Base-by-base conservation (phyloP, 441 rosid species). In the Bruguiera hainesii region DNA sequence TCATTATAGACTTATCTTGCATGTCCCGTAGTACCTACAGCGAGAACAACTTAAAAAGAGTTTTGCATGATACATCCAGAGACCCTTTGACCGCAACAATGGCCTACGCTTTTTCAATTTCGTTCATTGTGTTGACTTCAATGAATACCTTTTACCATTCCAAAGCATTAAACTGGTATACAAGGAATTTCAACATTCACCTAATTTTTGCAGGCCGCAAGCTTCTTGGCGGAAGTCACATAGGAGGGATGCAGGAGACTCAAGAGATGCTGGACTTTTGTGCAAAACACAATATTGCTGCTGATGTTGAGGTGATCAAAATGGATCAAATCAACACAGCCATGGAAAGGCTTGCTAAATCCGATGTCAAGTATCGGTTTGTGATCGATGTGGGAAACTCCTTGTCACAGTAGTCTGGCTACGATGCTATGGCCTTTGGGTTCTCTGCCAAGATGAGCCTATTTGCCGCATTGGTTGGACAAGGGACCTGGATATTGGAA, bases 241-340 rank as follows among this genome's bases (percentile, higher is more conserved):
- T 82, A 5, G 95, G 98, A 68, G 94, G 95, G 63, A 84, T 89
- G 60, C 82, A 86, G 65, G 98, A 91, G 82, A 89, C 93, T 0
- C 93, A 88, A 66, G 96, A 91, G 84, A 89, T 91, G 95, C 80
- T 89, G 51, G 90, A 91, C 60, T 88, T 91, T 37, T 89, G 96
- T 48, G 96, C 90, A 21, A 75, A 88, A 83, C 93, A 87, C 76
- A 82, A 76, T 9, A 83, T 89, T 31, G 53, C 78, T 48, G 77
- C 96, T 5, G 96, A 92, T 69, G 83, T 92, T n/a, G 98, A 92
- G 76, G 79, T 89, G 61, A 83, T 89, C 11, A 70, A 61, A 71
- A 87, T 89, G 73, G 86, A 80, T 51, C 74, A 89, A 18, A 79
- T 89, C 75, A 92, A 88, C 73, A 46, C 75, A 0, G 95, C 96